Evolutionary conservation across 306 rosid species (phyloP).

Genomic region (Cyclanthera cordifolia): DNA sequence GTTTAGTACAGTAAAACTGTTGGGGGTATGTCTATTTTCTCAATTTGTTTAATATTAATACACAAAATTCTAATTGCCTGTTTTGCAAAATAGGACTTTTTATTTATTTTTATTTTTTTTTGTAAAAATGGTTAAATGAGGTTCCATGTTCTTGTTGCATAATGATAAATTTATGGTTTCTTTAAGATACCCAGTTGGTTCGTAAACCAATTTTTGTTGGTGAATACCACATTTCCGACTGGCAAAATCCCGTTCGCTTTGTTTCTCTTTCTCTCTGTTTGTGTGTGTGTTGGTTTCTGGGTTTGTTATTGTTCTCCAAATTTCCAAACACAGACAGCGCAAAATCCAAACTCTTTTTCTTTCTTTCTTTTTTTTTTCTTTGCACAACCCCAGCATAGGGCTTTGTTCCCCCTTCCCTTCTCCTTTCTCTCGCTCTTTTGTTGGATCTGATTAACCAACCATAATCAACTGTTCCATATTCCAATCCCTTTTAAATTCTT

Average conservation of each 20-base stretch:
- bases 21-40: neutral
- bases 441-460: constrained; percentile 16
- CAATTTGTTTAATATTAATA: neutral
- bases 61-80: neutral
- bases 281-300: constrained; percentile 12
- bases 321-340: constrained; percentile 24
- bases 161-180: neutral
- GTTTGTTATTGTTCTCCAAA: constrained; percentile 13
- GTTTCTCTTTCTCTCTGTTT: neutral
- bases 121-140: neutral
- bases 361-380: too few species aligned
- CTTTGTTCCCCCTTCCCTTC: constrained; percentile 31
- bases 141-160: constrained; percentile 7
- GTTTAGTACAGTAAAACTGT: neutral
- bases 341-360: too few species aligned
- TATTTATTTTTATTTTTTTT: too few species aligned
- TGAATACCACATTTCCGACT: too few species aligned
- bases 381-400: constrained; percentile 69
- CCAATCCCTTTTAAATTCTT: constrained; percentile 14
- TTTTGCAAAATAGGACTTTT: too few species aligned
- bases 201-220: neutral
- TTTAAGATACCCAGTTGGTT: neutral
- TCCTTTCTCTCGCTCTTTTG: constrained; percentile 13
- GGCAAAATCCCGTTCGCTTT: constrained; percentile 7
- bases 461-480: neutral